Evolutionary conservation across 176 grass and related monocot genomes (phyloP), one percentile per base, ranked within the genome.

Genomic region (Oryza meyeriana): DNA sequence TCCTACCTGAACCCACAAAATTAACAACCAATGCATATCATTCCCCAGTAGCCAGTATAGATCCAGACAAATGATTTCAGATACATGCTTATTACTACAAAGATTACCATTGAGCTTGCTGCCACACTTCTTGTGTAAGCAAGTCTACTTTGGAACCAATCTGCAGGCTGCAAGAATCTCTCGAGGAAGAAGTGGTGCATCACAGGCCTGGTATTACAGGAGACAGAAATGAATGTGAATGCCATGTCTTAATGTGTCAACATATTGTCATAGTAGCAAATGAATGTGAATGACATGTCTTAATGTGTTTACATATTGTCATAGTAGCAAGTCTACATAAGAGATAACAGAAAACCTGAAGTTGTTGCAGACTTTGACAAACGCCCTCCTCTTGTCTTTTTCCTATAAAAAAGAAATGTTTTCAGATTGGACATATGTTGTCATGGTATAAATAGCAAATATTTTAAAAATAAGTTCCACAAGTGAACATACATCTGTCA

Each of bases 181-280:
- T 98, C 95, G 30, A 94, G 80, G 91, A 98, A 98, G 86, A 98
- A 98, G 62, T 94, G 78, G 82, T 98, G 95, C 90, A 94, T 91
- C 55, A 98, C 90, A 89, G 95, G 92, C 88, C 95, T 97, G 77
- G 25, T 84, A 84, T 84, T 75, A 52, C 27, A 82, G n/a, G 72
- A 77, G 39, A 76, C 50, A 18, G 14, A 41, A 72, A 45, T 64
- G 76, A 52, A 50, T 80, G 39, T 39, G 35, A 76, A 69, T 27
- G 20, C 20, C 63, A 76, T 52, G 58, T 61, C 52, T 25, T 25
- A 22, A 74, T 73, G 20, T 61, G 47, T 35, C 61, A 59, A 61
- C 30, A 58, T 75, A 84, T 57, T 32, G 30, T 44, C 33, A 48
- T 57, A 67, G 52, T 59, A 69, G 32, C 30, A 64, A 74, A 66